Base-by-base conservation (phyloP, 108 stramenopile species). In the Skeletonema tropicum region DNA sequence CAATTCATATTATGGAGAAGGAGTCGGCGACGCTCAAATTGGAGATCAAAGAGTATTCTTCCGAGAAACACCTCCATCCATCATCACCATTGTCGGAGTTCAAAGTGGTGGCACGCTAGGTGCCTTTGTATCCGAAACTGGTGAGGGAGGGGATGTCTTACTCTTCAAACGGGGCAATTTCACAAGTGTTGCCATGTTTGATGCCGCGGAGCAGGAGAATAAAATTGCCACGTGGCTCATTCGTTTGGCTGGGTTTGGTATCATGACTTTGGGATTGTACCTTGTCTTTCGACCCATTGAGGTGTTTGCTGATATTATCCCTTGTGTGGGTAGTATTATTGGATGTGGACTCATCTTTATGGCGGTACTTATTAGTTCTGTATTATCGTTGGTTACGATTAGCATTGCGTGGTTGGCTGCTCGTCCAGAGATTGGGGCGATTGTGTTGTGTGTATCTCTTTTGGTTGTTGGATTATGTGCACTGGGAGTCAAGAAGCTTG, bases 281-380 rank as follows among this genome's bases (percentile, higher is more conserved):
- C 41, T 73, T 8, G 35, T 77, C 1, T 41, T 80, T 33, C 59
- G 79, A 33, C 84, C 84, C 13, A n/a, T 85, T 21, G 55, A 57
- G 29, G 67, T 68, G 5, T 33, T 68, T 25, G 70, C 80, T 1
- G 84, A 85, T 36, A 52, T 71, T 35, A 68, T 85, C 8, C 84
- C 84, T 3, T 73, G 70, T 31, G 57, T 80, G 26, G 70, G 33
- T 3, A 68, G 72, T 21, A 68, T 79, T n/a, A 65, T 46, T 19
- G 70, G 61, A 2, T 76, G 70, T 38, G 48, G 68, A 12, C 29
- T 76, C 13, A 69, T 36, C 8, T 63, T 66, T 13, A 57, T 79
- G 42, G 72, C 78, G 13, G 29, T 79, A 32, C 5, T 74, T 2
- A 45, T 79, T 26, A 64, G 62, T 38, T 14, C 41, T 4, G 12